Percentiles rank a stretch among this genome's conserved stretches.
phyloP scores from a whole-genome alignment of 1,139 yeast genomes.

The Wickerhamomyces sp. region DNA sequence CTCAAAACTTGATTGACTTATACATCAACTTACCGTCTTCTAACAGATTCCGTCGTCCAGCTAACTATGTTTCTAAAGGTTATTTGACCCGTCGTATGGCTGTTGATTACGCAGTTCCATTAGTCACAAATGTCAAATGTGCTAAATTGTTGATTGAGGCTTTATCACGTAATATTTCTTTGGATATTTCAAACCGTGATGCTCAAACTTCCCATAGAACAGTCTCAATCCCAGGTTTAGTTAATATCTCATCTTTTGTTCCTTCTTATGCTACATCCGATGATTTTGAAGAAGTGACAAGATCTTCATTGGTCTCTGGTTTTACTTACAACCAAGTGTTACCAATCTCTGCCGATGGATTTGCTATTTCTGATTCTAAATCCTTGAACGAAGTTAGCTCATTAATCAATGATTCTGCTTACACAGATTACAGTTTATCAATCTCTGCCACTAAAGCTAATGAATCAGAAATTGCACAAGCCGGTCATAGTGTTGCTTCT shows the following conservation, averaged over 20 bases:
- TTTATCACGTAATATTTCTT: slow-evolving; percentile 59
- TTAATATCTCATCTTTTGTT: slow-evolving; percentile 76
- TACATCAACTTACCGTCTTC: slow-evolving; percentile 96
- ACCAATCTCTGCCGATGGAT: slow-evolving; percentile 66
- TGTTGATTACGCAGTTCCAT: slow-evolving; percentile 95
- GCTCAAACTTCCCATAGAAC: slow-evolving; percentile 90
- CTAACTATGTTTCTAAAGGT: slow-evolving; percentile 95
- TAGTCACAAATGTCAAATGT: slow-evolving; percentile 95
- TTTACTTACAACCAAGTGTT: slow-evolving; percentile 81
- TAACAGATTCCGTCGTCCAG: slow-evolving; percentile 98
- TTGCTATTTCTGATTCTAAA: slow-evolving; percentile 59
- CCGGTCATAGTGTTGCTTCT: slow-evolving; percentile 68
- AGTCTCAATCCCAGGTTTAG: slow-evolving; percentile 76
- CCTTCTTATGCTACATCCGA: slow-evolving; percentile 57
- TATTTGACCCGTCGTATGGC: slow-evolving; percentile 99
- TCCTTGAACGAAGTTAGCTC: slow-evolving; percentile 63
- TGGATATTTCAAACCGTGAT: slow-evolving; percentile 75
- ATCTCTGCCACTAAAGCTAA: slow-evolving; percentile 80
- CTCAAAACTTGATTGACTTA: slow-evolving; percentile 92
- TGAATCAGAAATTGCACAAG: slow-evolving; percentile 55
- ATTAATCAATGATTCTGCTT: slow-evolving; percentile 54
- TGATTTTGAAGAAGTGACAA: slow-evolving; percentile 63
- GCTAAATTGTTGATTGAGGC: slow-evolving; percentile 97
- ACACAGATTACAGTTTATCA: slow-evolving; percentile 77
- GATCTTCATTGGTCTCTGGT: slow-evolving; percentile 76